Conservation (phyloP, 106 monocot species). For the Alisma plantagoaquatica region DNA sequence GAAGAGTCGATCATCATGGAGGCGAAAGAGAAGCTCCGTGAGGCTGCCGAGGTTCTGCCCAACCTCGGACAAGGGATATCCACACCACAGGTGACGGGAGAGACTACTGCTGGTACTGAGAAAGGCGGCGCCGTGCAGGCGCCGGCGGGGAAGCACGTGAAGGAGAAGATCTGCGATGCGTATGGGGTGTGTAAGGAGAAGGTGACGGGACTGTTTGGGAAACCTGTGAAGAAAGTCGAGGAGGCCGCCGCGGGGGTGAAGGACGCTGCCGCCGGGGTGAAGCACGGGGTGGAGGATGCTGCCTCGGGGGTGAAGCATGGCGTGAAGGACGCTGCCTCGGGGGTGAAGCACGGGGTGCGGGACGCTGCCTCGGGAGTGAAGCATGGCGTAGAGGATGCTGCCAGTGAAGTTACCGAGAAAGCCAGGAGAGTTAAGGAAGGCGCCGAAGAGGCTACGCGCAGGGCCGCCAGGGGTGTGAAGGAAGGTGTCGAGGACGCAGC, state of each 20-base stretch:
- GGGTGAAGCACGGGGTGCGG: neutral
- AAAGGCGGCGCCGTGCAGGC: neutral
- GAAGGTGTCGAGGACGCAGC: too few relatives aligned
- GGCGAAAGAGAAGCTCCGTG: slow-evolving; percentile 31
- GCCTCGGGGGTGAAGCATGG: neutral
- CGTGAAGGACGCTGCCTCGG: neutral
- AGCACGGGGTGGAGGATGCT: slow-evolving; percentile 6
- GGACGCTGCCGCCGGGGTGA: neutral
- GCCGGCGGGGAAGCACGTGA: neutral
- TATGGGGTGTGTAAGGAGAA: slow-evolving; percentile 36
- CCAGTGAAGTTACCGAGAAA: neutral
- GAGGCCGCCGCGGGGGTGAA: neutral
- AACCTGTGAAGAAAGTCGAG: slow-evolving; percentile 20
- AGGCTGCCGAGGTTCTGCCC: slow-evolving; percentile 22
- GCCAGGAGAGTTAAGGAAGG: too few relatives aligned
- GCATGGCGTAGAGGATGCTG: neutral
- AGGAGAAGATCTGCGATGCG: slow-evolving; percentile 39
- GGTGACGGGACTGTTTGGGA: slow-evolving; percentile 18
- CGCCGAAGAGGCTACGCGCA: too few relatives aligned
- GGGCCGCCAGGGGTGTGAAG: too few relatives aligned
- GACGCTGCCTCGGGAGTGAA: neutral
- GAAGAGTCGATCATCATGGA: slow-evolving; percentile 15
- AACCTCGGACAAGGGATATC: slow-evolving; percentile 31
- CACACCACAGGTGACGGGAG: neutral
- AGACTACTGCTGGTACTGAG: neutral